A percentile compares a stretch with the other conserved stretches of the same genome.
Evolutionary conservation across 2,329 filamentous ascomycete species (phyloP).

Genomic region (Chaetomiaceae sp.): DNA sequence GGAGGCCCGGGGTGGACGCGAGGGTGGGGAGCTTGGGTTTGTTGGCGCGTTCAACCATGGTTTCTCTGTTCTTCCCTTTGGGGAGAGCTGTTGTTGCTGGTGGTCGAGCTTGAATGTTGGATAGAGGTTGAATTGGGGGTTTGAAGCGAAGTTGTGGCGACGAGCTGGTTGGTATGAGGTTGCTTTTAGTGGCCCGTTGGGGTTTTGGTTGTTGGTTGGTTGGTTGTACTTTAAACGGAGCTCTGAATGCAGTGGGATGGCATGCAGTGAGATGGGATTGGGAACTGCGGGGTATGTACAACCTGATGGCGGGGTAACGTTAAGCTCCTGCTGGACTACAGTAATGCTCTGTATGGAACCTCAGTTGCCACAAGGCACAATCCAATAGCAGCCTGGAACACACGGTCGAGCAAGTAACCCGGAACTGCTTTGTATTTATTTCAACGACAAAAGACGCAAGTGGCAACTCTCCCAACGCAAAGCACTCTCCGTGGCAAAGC

Average conservation of each 20-base stretch:
- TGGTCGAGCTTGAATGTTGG: constrained; percentile 3
- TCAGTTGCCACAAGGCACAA: no score
- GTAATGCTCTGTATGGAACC: no score
- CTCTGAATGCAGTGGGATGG: no score
- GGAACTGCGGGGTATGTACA: constrained; percentile 5
- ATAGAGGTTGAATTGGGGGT: not conserved
- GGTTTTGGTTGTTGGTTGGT: not conserved
- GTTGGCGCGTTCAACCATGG: constrained; percentile 78
- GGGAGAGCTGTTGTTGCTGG: no score
- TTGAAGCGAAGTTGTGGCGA: no score
- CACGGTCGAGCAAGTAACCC: no score
- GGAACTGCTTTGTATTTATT: constrained; percentile 7
- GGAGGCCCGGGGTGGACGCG: constrained; percentile 65
- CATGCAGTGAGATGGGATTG: not conserved
- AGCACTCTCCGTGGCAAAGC: constrained; percentile 7
- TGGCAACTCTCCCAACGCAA: no score
- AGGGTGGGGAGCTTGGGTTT: constrained; percentile 73
- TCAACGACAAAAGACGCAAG: no score
- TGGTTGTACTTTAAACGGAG: no score
- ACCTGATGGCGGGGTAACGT: constrained; percentile 1
- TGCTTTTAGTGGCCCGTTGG: no score
- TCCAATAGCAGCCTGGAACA: no score
- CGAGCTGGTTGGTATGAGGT: no score
- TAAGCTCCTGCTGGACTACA: not conserved
- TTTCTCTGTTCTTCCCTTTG: constrained; percentile 13